phyloP scores from a whole-genome alignment of 352 stramenopile genomes.

The Phytopythium kandeliae region DNA sequence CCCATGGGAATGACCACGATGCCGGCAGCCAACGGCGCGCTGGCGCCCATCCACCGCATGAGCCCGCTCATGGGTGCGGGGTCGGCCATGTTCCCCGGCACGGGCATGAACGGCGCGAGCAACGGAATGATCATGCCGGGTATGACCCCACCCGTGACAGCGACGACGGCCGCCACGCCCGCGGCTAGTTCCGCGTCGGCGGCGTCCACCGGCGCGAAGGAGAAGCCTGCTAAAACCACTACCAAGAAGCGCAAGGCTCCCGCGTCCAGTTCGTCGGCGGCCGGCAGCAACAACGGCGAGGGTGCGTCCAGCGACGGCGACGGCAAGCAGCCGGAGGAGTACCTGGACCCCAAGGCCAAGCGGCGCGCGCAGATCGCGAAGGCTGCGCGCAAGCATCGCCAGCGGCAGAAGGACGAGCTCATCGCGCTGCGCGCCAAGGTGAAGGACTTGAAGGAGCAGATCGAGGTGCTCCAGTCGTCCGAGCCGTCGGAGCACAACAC shows the following conservation, averaged over 20 bases:
- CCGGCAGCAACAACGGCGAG: slow-evolving; percentile 24
- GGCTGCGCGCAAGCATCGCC: slow-evolving; percentile 80
- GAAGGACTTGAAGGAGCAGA: slow-evolving; percentile 88
- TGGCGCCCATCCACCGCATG: slow-evolving; percentile 70
- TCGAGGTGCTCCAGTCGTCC: slow-evolving; percentile 84
- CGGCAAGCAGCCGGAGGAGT: slow-evolving; percentile 69
- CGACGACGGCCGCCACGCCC: slow-evolving; percentile 10
- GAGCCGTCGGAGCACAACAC: slow-evolving; percentile 88
- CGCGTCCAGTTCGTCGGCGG: slow-evolving; percentile 19
- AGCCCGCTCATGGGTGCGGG: slow-evolving; percentile 64
- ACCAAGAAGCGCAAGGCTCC: slow-evolving; percentile 78
- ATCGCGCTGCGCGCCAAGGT: slow-evolving; percentile 82
- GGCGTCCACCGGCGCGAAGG: slow-evolving; percentile 14
- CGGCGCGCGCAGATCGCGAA: slow-evolving; percentile 86
- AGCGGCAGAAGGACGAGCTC: slow-evolving; percentile 86
- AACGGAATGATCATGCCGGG: slow-evolving; percentile 7
- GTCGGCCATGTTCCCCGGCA: slow-evolving; percentile 56
- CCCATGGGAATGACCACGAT: slow-evolving; percentile 38
- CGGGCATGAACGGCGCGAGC: slow-evolving; percentile 30
- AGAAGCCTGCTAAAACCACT: slow-evolving; percentile 31
- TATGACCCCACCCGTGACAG: slow-evolving; percentile 8
- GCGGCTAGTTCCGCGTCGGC: slow-evolving; percentile 5
- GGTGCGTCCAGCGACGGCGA: slow-evolving; percentile 38
- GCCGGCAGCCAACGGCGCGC: slow-evolving; percentile 3
- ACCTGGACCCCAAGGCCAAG: slow-evolving; percentile 83